Evolutionary conservation across 1,284 basidiomycete species (phyloP).

Genomic region (Cutaneotrichosporon mucoides): DNA sequence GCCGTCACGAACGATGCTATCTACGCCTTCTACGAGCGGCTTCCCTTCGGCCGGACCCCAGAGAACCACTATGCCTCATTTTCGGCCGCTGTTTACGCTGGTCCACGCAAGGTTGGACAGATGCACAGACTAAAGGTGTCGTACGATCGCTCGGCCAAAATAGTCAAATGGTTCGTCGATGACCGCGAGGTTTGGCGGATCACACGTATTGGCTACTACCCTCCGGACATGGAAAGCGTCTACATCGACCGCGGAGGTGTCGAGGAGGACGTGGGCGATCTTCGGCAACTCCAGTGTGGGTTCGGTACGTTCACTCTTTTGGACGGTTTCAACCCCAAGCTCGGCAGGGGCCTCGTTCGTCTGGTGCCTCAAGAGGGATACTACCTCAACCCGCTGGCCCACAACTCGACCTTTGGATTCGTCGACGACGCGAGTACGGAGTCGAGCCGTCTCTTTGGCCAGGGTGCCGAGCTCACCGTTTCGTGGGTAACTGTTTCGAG

Average conservation of each 20-base stretch:
- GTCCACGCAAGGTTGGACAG: background rate
- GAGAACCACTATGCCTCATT: slow-evolving; percentile 3
- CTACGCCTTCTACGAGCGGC: slow-evolving; percentile 8
- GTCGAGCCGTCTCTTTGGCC: background rate
- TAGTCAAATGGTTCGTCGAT: slow-evolving; percentile 1
- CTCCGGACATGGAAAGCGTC: background rate
- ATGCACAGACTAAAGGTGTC: background rate
- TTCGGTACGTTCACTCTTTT: slow-evolving; percentile 6
- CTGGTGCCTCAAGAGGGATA: background rate
- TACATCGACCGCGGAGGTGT: slow-evolving; percentile 8
- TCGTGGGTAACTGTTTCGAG: no score
- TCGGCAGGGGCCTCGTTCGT: background rate
- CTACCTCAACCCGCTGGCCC: background rate
- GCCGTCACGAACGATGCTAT: slow-evolving; percentile 3
- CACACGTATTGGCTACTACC: background rate
- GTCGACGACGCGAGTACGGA: background rate
- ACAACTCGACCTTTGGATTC: background rate
- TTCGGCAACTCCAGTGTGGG: slow-evolving; percentile 7
- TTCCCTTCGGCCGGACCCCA: slow-evolving; percentile 1
- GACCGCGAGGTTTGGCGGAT: background rate
- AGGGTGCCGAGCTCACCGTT: background rate
- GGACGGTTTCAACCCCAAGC: background rate
- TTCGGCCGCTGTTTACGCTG: background rate
- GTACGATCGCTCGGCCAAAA: background rate
- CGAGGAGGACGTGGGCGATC: slow-evolving; percentile 1